Evolutionary conservation across 805 yeast genomes (phyloP), one percentile per base, ranked within the genome.

Genomic region (Wickerhamiella sergipiensis): DNA sequence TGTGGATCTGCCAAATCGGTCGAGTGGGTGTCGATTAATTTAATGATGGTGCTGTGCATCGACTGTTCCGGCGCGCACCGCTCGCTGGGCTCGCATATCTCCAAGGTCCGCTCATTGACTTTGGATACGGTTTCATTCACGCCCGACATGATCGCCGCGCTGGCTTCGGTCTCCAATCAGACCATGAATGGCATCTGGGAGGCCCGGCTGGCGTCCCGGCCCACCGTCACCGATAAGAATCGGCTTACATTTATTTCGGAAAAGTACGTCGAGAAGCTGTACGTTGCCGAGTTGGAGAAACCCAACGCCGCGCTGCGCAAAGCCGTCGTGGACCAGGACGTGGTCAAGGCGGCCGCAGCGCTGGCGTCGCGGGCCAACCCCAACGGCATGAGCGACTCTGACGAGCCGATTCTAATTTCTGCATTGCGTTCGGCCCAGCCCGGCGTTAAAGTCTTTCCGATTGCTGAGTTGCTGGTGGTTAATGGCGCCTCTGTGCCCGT

Each of bases 51-150:
- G 2, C 70, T 90, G 23, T 89, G 97, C 65, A 81, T 86, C 45
- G 79, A 81, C 48, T 89, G 97, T 60, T 80, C 95, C 0, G 88
- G 95, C 0, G 80, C 81, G n/a, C 97, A 89, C 64, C 71, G 96
- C 50, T 80, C 86, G 19, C 65, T 90, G 62, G 96, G 97, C 0
- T 74, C 95, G 0, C 88, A 83, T 56, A 73, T 87, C 4, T 77
- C 92, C 6, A 86, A 83, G 61, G 78, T 89, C 3, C 73, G 85
- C 55, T 85, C 95, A 0, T 69, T 89, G 50, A 81, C 78, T n/a
- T 68, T 85, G 45, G 97, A 89, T 62, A 75, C 76, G 26, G 66
- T 64, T 6, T 65, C 74, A 1, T 76, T 81, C 58, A 76, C 79
- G 2, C 70, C 71, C 13, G 96, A 88, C 57, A 61, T 77, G 4